A percentile compares a stretch with the other conserved stretches of the same genome.
These are phyloP conservation scores for Diaporthe longicolla DNA, from an alignment of 2,329 filamentous ascomycete genomes.

Conservation along the genomic window DNA sequence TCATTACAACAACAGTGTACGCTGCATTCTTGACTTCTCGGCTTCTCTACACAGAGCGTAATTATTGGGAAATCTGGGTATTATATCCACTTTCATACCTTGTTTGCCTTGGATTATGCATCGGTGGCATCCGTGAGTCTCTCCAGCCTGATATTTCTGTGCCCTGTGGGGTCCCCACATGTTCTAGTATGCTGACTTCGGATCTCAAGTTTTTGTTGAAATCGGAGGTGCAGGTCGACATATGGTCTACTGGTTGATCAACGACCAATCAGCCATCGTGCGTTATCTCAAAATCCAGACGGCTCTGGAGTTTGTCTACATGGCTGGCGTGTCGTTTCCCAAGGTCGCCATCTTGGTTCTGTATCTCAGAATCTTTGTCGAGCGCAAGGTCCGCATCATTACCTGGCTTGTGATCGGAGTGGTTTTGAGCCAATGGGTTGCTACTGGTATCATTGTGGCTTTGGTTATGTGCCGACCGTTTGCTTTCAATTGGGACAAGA, in stretches of 20 bases:
- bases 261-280: not conserved
- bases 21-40: too few relatives aligned
- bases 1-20: too few relatives aligned
- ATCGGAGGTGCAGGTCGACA: conserved; percentile 1
- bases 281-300: not conserved
- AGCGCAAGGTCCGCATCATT: not conserved
- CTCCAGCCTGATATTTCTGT: too few relatives aligned
- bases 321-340: conserved; percentile 4
- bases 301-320: not conserved
- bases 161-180: too few relatives aligned
- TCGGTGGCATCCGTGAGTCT: too few relatives aligned
- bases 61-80: too few relatives aligned
- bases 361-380: not conserved
- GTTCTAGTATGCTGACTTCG: too few relatives aligned
- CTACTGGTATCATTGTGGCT: not conserved
- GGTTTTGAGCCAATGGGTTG: not conserved
- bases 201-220: not conserved
- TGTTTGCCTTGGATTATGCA: too few relatives aligned
- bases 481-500: conserved; percentile 9
- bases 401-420: not conserved
- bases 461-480: not conserved
- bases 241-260: not conserved
- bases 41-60: too few relatives aligned
- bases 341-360: conserved; percentile 4
- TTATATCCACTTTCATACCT: too few relatives aligned